Base-by-base conservation (phyloP, 345 rosid genomes). In the Euphorbia peplus region DNA sequence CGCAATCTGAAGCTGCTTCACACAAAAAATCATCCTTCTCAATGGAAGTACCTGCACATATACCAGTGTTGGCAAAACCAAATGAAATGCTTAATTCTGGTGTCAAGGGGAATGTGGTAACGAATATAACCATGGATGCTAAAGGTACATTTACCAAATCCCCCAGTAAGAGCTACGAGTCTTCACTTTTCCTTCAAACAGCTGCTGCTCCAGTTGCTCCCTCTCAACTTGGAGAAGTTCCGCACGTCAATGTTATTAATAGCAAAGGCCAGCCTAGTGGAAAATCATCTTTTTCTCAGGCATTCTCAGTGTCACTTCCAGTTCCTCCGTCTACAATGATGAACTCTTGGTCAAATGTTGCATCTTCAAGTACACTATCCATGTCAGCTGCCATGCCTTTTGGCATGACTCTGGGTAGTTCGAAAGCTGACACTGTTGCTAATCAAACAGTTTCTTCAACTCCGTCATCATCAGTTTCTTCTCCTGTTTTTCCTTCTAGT, bases 261-360 rank as follows among this genome's bases (percentile, higher is more conserved):
- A 79, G 70, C 64, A 76, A 70, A 75, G 72, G 60, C 79, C 81
- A 75, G 73, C 76, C 82, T 63, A 68, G 83, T 75, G 85, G 80
- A 66, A 80, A 63, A 67, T 54, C 61, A 64, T 54, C 68, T n/a
- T 57, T 70, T 24, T 53, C 80, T 24, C 59, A 68, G 15, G 63
- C 80, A 51, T 67, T 75, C 68, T 75, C 80, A 12, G 63, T 63
- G 64, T 67, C 85, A 24, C 75, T 64, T 65, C 68, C 82, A 39
- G 73, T 83, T 75, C 65, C 83, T 30, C 79, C 85, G 57, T 75
- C 83, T 79, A 70, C 83, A 53, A 64, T 66, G 57, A 35, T 42
- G 32, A 60, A 47, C 71, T 66, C 85, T 66, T 75, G 81, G 64
- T 24, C 72, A 37, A n/a, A 39, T 1, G 47, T 16, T 39, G n/a